Conservation (phyloP, 495 filamentous ascomycete genomes). For the Staphylotrichum tortipilum region DNA sequence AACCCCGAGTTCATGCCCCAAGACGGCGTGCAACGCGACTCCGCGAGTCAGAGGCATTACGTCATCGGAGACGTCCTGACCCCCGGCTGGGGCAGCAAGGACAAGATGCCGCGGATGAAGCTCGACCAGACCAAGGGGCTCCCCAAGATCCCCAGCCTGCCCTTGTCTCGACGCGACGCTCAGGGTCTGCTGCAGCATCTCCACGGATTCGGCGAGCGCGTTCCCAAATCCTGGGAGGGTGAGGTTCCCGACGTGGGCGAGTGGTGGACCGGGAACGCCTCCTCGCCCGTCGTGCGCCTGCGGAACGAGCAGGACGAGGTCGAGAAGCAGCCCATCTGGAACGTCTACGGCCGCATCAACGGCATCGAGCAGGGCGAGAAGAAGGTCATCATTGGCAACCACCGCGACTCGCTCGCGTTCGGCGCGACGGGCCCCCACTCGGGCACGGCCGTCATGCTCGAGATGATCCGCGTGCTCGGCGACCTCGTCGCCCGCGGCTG, state of each 20-base stretch:
- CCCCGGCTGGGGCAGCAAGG: conserved; percentile 73
- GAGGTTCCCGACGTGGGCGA: conserved; percentile 60
- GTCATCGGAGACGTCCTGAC: conserved; percentile 83
- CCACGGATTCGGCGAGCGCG: conserved; percentile 62
- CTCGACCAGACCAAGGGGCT: conserved; percentile 65
- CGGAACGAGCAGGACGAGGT: conserved; percentile 81
- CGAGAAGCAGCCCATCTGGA: conserved; percentile 78
- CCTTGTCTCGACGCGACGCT: conserved; percentile 82
- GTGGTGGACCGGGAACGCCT: conserved; percentile 76
- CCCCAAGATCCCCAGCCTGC: conserved; percentile 76
- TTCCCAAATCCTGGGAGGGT: conserved; percentile 67
- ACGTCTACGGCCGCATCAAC: conserved; percentile 70
- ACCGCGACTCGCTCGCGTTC: conserved; percentile 89
- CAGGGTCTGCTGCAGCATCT: conserved; percentile 67
- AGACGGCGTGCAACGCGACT: conserved; percentile 72
- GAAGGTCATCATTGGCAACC: conserved; percentile 84
- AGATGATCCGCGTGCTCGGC: conserved; percentile 76
- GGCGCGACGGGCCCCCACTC: conserved; percentile 79
- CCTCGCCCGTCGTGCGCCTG: conserved; percentile 72
- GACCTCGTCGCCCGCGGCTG: conserved; percentile 67
- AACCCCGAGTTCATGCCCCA: conserved; percentile 64
- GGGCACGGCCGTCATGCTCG: conserved; percentile 84
- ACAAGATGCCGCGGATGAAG: conserved; percentile 53
- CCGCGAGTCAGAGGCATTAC: conserved; percentile 75
- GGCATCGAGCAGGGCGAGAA: conserved; percentile 80